Base-by-base conservation (phyloP, 2,329 filamentous ascomycete genomes). In the Diaporthe nobilis region DNA sequence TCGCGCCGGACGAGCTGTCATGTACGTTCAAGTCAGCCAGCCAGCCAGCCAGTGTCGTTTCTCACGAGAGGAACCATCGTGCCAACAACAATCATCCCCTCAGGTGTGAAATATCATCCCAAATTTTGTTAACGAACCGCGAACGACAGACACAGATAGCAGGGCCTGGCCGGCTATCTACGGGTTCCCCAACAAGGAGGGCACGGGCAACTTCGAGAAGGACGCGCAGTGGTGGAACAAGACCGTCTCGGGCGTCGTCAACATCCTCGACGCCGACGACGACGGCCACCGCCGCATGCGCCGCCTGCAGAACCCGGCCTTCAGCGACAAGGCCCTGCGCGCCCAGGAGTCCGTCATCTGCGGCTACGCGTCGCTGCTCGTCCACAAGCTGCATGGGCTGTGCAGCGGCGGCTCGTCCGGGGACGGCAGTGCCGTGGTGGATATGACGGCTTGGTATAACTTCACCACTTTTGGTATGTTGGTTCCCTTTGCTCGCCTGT, bases 291-390 rank as follows among this genome's bases (percentile, higher is more conserved):
- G 51, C n/a, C 73, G 79, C 17, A 78, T 80, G 42, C 80, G 81
- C 22, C 77, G 79, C n/a, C 72, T 78, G 22, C 72, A 81, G 12
- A 63, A 78, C 17, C 78, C 78, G 51, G 79, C 79, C 39, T 82
- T 82, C 71, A 81, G 80, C 13, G 80, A 81, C 57, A 78, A 79
- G 74, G 77, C 80, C 3, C 68, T 81, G 63, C 77, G 78, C 25
- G 78, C 78, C 15, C 79, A 82, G 44, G 80, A 81, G 49, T 76
- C 77, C 39, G 73, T 81, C 61, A 79, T 81, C 17, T 37, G 42
- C 10, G 61, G 65, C 13, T 78, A 79, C 39, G 71, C 79, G 15
- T 74, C 76, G 44, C 75, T 78, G 51, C 74, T 81, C 34, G 51
- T 79, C 15, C 75, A 74, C n/a, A 76, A 71, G 58, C 51, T 74